A percentile compares a stretch with the other conserved stretches of the same genome.
Evolutionary conservation across 345 rosid genomes (phyloP).

Genomic region (Eucalyptus cladocalyx): DNA sequence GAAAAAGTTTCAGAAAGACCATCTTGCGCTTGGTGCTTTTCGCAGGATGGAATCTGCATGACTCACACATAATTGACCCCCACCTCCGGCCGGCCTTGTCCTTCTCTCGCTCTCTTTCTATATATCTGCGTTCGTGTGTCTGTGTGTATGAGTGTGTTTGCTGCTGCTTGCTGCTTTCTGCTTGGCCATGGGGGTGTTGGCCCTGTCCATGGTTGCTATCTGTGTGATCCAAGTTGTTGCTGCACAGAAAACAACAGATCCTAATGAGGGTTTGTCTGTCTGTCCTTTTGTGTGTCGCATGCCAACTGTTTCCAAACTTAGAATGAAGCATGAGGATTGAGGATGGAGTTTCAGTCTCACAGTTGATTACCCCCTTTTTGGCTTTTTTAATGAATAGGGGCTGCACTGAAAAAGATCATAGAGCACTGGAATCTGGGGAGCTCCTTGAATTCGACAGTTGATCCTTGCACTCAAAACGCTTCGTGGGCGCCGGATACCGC

Average conservation of each 20-base stretch:
- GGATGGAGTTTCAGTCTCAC: not conserved
- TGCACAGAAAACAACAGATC: slow-evolving; percentile 27
- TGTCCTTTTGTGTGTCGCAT: not conserved
- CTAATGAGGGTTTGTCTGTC: slow-evolving; percentile 20
- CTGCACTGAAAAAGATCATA: slow-evolving; percentile 28
- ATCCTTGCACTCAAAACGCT: slow-evolving; percentile 30
- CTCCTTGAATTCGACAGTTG: slow-evolving; percentile 16
- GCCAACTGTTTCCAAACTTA: not conserved
- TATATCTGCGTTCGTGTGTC: not conserved
- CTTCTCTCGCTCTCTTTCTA: not conserved
- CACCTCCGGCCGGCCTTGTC: not conserved
- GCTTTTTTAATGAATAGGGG: slow-evolving; percentile 3
- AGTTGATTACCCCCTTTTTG: not conserved
- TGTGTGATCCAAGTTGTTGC: slow-evolving; percentile 19
- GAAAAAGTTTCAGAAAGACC: not conserved
- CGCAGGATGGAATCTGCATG: not conserved
- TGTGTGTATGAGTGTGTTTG: not conserved
- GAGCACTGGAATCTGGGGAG: slow-evolving; percentile 33
- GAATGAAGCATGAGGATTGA: not conserved
- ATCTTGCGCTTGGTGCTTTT: not conserved
- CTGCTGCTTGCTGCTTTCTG: not conserved
- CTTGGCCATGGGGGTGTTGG: slow-evolving; percentile 10
- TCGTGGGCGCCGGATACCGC: slow-evolving; percentile 17
- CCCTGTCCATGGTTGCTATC: slow-evolving; percentile 2
- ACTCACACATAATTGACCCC: not conserved